Evolutionary conservation across 2,329 filamentous ascomycete species (phyloP), one percentile per base, ranked within the genome.

Genomic region (Paraconiothyrium brasiliense): DNA sequence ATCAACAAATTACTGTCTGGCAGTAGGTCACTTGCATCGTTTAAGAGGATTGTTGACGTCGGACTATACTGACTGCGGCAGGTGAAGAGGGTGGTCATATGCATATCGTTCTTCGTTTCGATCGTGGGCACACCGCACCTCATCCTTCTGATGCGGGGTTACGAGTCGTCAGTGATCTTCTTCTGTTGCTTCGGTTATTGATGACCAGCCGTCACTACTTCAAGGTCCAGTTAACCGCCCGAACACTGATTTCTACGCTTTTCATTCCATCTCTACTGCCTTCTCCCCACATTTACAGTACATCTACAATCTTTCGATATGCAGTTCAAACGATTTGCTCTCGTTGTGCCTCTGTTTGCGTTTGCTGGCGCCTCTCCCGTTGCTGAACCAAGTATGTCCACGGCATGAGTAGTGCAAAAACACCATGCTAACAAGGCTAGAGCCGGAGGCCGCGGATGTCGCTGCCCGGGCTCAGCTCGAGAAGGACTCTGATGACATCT

Each of bases 401-500:
- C 37, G 22, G 22, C 20, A 5, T 27, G 22, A 16, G 11, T n/a
- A 22, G 16, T 54, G n/a, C 11, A 43, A 22, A 1, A 1, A n/a
- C 22, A 35, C 14, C 22, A 27, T 8, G 35, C 20, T 54, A 13
- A 54, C 37, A n/a, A 41, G 11, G 30, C 37, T 11, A 54, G 50
- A 54, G 50, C 50, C 50, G 27, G 50, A 54, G 35, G 22, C 11
- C n/a, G 50, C 35, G 37, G 37, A 54, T 30, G 37, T 54, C 16
- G 50, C 35, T 43, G 22, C 50, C 10, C 35, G 50, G 35, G 50
- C 35, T 13, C 32, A 54, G 37, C 50, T 54, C 11, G 30, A 54
- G 37, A 54, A 54, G 35, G 50, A 54, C 22, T 54, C 50, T 16
- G 50, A 54, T n/a, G 50, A 54, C 20, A 30, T 54, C 22, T 54